Evolutionary conservation across 352 stramenopile genomes (phyloP).

Genomic region (Phytopythium helicoides): DNA sequence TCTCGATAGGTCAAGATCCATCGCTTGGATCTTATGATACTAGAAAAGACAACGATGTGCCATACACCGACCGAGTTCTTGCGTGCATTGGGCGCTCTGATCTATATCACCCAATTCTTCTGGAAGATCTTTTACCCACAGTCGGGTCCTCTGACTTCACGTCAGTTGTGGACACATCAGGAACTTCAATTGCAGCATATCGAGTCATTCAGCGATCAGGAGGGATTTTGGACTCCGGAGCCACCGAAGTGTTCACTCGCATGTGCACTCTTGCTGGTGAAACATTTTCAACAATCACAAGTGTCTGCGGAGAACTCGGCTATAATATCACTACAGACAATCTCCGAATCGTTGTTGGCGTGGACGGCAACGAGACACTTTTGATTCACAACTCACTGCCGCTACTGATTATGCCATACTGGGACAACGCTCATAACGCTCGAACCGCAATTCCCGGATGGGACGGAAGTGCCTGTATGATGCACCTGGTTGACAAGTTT

Average conservation of each 20-base stretch:
- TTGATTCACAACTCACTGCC: too few species aligned
- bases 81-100: constrained; percentile 33
- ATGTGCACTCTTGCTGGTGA: too few species aligned
- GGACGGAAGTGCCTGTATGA: constrained; percentile 5
- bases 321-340: too few species aligned
- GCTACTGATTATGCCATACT: too few species aligned
- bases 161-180: too few species aligned
- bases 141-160: too few species aligned
- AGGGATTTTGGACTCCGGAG: neutral
- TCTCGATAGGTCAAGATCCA: constrained; percentile 17
- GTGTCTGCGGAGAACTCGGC: too few species aligned
- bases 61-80: constrained; percentile 43
- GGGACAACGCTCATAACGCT: too few species aligned
- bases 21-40: constrained; percentile 11
- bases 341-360: too few species aligned
- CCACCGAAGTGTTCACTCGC: neutral
- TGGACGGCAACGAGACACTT: too few species aligned
- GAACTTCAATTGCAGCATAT: neutral
- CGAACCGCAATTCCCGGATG: neutral
- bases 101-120: constrained; percentile 29
- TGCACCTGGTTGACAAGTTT: constrained; percentile 3
- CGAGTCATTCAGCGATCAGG: neutral
- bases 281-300: too few species aligned
- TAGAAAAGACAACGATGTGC: constrained; percentile 42
- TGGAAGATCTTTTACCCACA: constrained; percentile 27